phyloP scores from a whole-genome alignment of 495 filamentous ascomycete genomes.

The Viridothelium virens region DNA sequence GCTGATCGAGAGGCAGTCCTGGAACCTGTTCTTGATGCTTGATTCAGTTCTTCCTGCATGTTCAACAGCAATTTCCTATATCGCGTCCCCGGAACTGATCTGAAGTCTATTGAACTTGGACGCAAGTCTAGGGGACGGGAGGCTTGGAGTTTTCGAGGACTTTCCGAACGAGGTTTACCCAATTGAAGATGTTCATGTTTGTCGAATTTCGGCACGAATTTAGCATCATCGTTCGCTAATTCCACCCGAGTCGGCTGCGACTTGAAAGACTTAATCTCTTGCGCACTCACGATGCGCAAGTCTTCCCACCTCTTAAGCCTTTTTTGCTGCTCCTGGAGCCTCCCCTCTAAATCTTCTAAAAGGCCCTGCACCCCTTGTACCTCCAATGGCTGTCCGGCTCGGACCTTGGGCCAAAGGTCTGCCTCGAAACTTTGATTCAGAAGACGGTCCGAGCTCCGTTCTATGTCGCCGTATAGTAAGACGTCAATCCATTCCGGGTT shows the following conservation, averaged over 20 bases:
- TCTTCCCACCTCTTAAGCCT: constrained; percentile 64
- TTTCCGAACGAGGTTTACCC: background rate
- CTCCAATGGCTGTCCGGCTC: constrained; percentile 44
- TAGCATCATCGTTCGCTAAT: background rate
- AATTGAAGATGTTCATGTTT: constrained; percentile 8
- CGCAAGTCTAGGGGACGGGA: background rate
- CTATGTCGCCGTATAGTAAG: constrained; percentile 56
- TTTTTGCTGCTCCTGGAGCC: constrained; percentile 51
- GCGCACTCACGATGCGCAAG: constrained; percentile 40
- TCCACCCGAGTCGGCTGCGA: background rate
- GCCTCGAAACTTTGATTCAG: constrained; percentile 54
- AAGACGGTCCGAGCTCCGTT: constrained; percentile 52
- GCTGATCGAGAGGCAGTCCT: background rate
- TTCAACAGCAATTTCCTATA: constrained; percentile 4
- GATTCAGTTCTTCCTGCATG: constrained; percentile 5
- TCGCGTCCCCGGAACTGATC: background rate
- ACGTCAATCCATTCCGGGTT: constrained; percentile 59
- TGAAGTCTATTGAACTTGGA: background rate
- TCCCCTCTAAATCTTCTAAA: constrained; percentile 57
- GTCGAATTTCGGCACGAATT: background rate
- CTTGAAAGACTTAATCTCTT: background rate
- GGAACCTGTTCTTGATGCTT: background rate
- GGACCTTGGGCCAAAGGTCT: constrained; percentile 55
- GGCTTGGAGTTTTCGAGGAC: background rate
- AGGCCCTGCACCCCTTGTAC: constrained; percentile 48